Conservation (phyloP, 345 rosid species). For the Punica granatum region DNA sequence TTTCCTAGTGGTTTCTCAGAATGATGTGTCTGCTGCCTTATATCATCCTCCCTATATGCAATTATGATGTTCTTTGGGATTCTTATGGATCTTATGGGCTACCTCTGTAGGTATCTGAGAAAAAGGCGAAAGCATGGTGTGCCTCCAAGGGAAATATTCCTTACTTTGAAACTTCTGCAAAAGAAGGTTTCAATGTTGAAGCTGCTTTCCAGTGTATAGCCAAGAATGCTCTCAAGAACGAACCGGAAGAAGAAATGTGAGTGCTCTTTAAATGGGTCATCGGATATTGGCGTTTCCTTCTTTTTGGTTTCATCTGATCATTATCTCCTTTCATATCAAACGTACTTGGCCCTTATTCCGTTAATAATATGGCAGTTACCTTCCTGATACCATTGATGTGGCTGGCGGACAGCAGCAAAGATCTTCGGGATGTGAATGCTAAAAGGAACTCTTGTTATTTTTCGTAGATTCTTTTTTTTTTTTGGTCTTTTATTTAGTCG, state of each 20-base stretch:
- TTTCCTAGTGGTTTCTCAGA: neutral
- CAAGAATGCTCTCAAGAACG: slow-evolving; percentile 80
- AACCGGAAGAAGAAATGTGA: slow-evolving; percentile 83
- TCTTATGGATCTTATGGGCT: slow-evolving; percentile 2
- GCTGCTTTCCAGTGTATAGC: slow-evolving; percentile 80
- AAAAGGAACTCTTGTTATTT: slow-evolving; percentile 1
- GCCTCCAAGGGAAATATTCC: slow-evolving; percentile 89
- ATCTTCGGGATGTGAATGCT: slow-evolving; percentile 54
- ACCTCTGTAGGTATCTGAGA: slow-evolving; percentile 62
- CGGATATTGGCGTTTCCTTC: neutral
- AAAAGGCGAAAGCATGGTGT: slow-evolving; percentile 93
- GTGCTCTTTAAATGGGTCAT: slow-evolving; percentile 11
- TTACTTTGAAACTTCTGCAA: slow-evolving; percentile 87
- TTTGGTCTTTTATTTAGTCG: neutral
- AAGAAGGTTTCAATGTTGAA: slow-evolving; percentile 87
- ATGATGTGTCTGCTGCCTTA: neutral
- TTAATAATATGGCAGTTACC: slow-evolving; percentile 27
- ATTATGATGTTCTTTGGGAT: neutral
- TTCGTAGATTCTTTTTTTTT: neutral
- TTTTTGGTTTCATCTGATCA: neutral
- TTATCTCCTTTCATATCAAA: neutral
- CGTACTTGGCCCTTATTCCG: neutral
- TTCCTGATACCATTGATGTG: slow-evolving; percentile 55
- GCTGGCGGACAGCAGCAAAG: slow-evolving; percentile 41
- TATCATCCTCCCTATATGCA: neutral